These are phyloP conservation scores for Artemisia annua DNA, from an alignment of 129 eudicot genomes.

Conservation along the genomic window DNA sequence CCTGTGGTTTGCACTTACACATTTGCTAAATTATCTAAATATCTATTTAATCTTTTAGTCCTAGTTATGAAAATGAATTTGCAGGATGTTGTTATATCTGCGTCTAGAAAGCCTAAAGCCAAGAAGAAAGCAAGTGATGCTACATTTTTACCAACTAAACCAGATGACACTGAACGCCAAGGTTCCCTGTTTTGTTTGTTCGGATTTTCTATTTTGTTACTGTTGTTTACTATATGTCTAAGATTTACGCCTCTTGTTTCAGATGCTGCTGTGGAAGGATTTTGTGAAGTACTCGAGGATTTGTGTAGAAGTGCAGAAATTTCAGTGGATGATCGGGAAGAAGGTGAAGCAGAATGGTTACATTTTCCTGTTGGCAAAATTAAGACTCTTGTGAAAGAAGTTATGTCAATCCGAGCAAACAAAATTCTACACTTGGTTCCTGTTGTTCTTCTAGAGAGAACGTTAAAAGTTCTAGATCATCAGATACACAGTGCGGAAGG, in stretches of 20 bases:
- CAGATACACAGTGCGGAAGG: constrained; percentile 97
- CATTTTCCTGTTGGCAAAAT: constrained; percentile 65
- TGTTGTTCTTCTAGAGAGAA: constrained; percentile 60
- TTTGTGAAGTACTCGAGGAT: constrained; percentile 75
- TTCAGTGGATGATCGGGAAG: constrained; percentile 74
- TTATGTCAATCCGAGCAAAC: constrained; percentile 67
- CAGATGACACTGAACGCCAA: constrained; percentile 60
- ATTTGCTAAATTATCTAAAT: constrained; percentile 4
- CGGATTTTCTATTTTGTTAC: neutral
- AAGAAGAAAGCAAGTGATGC: constrained; percentile 67
- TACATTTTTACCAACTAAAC: constrained; percentile 34
- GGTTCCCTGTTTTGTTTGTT: constrained; percentile 41
- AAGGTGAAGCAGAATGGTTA: constrained; percentile 83
- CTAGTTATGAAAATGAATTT: constrained; percentile 21
- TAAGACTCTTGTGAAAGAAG: constrained; percentile 66
- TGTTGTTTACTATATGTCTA: constrained; percentile 17
- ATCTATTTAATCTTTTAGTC: constrained; percentile 1
- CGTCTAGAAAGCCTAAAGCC: constrained; percentile 75
- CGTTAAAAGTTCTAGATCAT: constrained; percentile 69
- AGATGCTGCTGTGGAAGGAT: constrained; percentile 72
- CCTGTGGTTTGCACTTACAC: constrained; percentile 37
- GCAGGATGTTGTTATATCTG: constrained; percentile 65
- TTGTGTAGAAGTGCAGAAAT: constrained; percentile 77
- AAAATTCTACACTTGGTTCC: constrained; percentile 73
- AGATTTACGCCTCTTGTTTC: constrained; percentile 23